Evolutionary conservation across 2,329 filamentous ascomycete genomes (phyloP).

Genomic region (Aspergillus terreus): DNA sequence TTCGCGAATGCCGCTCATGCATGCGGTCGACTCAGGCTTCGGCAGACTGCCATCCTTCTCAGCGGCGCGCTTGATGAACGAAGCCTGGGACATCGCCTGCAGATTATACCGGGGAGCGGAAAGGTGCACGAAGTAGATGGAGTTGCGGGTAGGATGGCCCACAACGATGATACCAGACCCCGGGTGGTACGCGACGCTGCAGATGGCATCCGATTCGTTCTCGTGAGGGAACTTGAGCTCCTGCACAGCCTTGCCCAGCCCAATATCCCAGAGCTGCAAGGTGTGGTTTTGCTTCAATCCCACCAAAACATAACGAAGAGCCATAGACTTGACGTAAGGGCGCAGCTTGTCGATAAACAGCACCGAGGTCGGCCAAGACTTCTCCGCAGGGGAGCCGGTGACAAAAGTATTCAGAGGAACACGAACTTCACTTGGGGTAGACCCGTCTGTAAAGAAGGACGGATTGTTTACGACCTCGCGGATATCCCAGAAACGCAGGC

Average conservation of each 20-base stretch:
- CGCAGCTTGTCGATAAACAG: constrained; percentile 94
- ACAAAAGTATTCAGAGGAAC: constrained; percentile 82
- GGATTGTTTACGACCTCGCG: constrained; percentile 64
- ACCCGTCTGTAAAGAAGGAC: constrained; percentile 35
- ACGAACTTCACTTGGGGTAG: constrained; percentile 68
- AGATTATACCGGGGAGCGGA: constrained; percentile 92
- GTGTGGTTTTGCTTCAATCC: constrained; percentile 99
- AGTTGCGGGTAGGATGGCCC: constrained; percentile 94
- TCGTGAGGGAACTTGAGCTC: constrained; percentile 95
- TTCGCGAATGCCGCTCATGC: constrained; percentile 94
- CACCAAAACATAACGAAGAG: constrained; percentile 91
- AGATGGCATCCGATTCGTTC: constrained; percentile 96
- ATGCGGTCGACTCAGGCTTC: constrained; percentile 88
- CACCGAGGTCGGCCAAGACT: constrained; percentile 95
- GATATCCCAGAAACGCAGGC: constrained; percentile 98
- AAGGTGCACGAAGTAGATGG: constrained; percentile 92
- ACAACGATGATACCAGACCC: constrained; percentile 89
- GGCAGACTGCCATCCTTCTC: constrained; percentile 69
- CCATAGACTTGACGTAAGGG: constrained; percentile 84
- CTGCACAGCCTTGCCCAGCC: constrained; percentile 89
- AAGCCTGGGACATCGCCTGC: constrained; percentile 74
- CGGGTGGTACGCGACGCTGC: constrained; percentile 92
- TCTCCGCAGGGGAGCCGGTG: constrained; percentile 82
- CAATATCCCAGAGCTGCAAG: constrained; percentile 96
- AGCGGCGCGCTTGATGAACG: constrained; percentile 76